Conservation (phyloP, 1,284 basidiomycete species). For the Coniferiporia weirii region DNA sequence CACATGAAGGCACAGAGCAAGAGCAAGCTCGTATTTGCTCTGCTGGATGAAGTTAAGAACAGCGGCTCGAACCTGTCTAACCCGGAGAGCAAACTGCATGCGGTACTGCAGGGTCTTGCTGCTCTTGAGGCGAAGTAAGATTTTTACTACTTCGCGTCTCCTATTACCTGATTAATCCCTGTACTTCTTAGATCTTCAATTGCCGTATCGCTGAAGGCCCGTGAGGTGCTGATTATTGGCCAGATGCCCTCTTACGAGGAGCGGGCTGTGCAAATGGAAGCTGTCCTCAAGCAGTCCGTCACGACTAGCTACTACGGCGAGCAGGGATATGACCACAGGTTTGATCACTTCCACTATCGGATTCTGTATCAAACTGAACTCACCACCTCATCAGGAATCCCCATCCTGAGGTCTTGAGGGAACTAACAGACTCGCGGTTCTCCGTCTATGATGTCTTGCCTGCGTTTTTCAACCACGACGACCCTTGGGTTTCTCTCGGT, state of each 20-base stretch:
- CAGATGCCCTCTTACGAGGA: conserved; percentile 98
- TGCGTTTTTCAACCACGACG: conserved; percentile 87
- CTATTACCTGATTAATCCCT: conserved; percentile 12
- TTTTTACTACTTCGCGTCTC: background rate
- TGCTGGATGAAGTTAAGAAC: conserved; percentile 87
- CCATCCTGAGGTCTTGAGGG: conserved; percentile 81
- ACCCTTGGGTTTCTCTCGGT: conserved; percentile 83
- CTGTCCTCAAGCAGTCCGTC: conserved; percentile 85
- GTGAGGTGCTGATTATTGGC: conserved; percentile 93
- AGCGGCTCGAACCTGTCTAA: conserved; percentile 70
- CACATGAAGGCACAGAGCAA: conserved; percentile 96
- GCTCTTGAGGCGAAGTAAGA: conserved; percentile 80
- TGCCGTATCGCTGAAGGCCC: conserved; percentile 89
- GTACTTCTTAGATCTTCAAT: conserved; percentile 64
- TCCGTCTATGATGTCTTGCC: conserved; percentile 97
- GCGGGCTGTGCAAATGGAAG: conserved; percentile 90
- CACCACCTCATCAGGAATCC: conserved; percentile 49
- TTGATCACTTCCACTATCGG: background rate
- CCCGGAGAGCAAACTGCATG: conserved; percentile 62
- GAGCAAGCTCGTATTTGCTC: conserved; percentile 78
- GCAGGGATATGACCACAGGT: conserved; percentile 62
- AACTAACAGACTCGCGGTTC: conserved; percentile 94
- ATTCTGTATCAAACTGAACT: background rate
- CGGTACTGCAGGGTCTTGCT: conserved; percentile 76
- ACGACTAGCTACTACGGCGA: conserved; percentile 88